A percentile compares a stretch with the other conserved stretches of the same genome.
Conservation (phyloP, 805 yeast genomes). For the Sugiyamaella americana region DNA sequence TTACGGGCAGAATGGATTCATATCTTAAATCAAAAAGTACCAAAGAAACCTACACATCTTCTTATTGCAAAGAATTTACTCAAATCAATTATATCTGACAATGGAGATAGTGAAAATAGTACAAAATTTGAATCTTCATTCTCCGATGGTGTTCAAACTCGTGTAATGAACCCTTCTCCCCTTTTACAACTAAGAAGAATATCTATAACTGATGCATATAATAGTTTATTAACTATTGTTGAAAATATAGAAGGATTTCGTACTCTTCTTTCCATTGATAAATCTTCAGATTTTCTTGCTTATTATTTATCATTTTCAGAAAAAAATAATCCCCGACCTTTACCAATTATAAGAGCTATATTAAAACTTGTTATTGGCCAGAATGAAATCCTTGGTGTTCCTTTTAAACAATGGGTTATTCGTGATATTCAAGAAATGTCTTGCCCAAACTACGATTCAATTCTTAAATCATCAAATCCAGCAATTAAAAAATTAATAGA, state of each 20-base stretch:
- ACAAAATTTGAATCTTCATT: conserved; percentile 13
- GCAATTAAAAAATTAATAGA: conserved; percentile 24
- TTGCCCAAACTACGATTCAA: conserved; percentile 32
- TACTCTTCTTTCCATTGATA: conserved; percentile 13
- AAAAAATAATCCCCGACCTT: conserved; percentile 16
- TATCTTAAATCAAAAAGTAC: conserved; percentile 17
- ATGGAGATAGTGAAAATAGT: neutral
- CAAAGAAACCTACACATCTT: conserved; percentile 9
- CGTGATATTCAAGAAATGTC: conserved; percentile 41
- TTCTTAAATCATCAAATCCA: conserved; percentile 27
- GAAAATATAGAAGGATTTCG: conserved; percentile 16
- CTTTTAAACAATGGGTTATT: conserved; percentile 25
- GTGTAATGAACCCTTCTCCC: conserved; percentile 26
- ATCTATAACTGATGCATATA: conserved; percentile 20
- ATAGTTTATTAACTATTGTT: conserved; percentile 15
- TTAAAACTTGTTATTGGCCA: conserved; percentile 13
- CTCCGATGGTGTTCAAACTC: conserved; percentile 22
- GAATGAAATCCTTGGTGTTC: conserved; percentile 11
- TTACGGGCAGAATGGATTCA: conserved; percentile 21
- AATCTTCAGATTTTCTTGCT: conserved; percentile 30
- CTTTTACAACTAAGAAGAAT: conserved; percentile 19
- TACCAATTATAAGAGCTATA: conserved; percentile 27
- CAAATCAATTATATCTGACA: neutral
- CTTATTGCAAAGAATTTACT: neutral
- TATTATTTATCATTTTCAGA: conserved; percentile 28